Conservation (phyloP, 2,329 filamentous ascomycete genomes). For the Cladosporium cucumerinum region DNA sequence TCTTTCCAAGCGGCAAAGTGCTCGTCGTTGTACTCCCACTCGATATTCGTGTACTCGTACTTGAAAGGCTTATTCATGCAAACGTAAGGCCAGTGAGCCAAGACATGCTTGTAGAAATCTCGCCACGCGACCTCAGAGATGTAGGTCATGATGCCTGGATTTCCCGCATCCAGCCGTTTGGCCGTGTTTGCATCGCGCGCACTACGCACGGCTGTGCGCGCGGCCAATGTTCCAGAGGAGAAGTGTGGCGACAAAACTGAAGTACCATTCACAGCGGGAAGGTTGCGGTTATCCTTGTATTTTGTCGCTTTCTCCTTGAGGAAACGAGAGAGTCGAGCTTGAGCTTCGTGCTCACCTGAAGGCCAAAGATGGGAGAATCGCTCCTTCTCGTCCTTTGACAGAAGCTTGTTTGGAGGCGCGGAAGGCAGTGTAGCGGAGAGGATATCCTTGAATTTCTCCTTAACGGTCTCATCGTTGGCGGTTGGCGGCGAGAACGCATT, state of each 20-base stretch:
- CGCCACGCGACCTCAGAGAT: constrained; percentile 82
- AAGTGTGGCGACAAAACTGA: constrained; percentile 70
- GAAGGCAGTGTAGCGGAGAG: constrained; percentile 62
- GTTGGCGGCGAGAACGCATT: constrained; percentile 57
- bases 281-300: constrained; percentile 65
- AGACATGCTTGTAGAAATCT: constrained; percentile 83
- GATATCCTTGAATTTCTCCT: constrained; percentile 50
- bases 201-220: constrained; percentile 62
- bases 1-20: constrained; percentile 71
- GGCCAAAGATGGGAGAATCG: constrained; percentile 64
- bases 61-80: constrained; percentile 80
- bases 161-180: constrained; percentile 62
- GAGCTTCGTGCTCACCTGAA: constrained; percentile 70
- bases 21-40: constrained; percentile 71
- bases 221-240: constrained; percentile 64
- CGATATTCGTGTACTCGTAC: constrained; percentile 75
- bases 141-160: constrained; percentile 66
- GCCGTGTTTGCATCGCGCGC: constrained; percentile 63
- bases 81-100: constrained; percentile 80
- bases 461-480: constrained; percentile 51
- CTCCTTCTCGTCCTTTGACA: constrained; percentile 58
- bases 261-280: constrained; percentile 61
- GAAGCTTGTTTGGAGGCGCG: constrained; percentile 60
- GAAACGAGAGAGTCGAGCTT: constrained; percentile 62
- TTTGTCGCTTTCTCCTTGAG: constrained; percentile 58